phyloP scores from a whole-genome alignment of 2,329 filamentous ascomycete genomes.

The Leptodontidium sp. region DNA sequence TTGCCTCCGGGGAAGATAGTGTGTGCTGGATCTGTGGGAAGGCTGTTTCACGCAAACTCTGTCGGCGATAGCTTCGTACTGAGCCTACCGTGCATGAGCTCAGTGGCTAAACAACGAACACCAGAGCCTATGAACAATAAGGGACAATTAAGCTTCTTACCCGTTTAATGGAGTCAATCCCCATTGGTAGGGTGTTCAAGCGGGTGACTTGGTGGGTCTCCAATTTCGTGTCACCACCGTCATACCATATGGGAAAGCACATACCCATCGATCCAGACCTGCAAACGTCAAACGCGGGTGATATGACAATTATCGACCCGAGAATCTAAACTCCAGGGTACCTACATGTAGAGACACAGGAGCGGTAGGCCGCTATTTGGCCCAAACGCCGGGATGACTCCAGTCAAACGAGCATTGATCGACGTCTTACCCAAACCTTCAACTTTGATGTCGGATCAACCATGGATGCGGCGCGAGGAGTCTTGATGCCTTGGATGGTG shows the following conservation, averaged over 20 bases:
- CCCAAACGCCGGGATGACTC: not conserved
- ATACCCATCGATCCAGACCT: not conserved
- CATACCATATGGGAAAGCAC: not conserved
- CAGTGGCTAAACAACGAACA: not conserved
- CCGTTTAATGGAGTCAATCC: not conserved
- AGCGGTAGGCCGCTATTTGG: not conserved
- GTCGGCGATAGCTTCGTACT: no score
- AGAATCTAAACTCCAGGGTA: not conserved
- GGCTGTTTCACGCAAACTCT: not conserved
- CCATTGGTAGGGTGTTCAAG: not conserved
- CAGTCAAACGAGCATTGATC: slow-evolving; percentile 12
- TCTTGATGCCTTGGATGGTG: not conserved
- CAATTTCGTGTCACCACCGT: not conserved
- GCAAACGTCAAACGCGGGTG: not conserved
- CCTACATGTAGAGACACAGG: not conserved
- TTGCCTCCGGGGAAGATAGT: not conserved
- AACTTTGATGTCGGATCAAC: not conserved
- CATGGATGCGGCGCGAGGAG: not conserved
- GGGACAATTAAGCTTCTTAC: not conserved
- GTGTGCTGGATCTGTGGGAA: slow-evolving; percentile 4
- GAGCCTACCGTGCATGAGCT: not conserved
- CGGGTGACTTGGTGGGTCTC: not conserved
- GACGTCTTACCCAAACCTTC: not conserved
- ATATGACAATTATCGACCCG: not conserved
- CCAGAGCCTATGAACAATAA: not conserved